phyloP scores from a whole-genome alignment of 768 basidiomycete genomes.

The Guyanaporus albipodus region DNA sequence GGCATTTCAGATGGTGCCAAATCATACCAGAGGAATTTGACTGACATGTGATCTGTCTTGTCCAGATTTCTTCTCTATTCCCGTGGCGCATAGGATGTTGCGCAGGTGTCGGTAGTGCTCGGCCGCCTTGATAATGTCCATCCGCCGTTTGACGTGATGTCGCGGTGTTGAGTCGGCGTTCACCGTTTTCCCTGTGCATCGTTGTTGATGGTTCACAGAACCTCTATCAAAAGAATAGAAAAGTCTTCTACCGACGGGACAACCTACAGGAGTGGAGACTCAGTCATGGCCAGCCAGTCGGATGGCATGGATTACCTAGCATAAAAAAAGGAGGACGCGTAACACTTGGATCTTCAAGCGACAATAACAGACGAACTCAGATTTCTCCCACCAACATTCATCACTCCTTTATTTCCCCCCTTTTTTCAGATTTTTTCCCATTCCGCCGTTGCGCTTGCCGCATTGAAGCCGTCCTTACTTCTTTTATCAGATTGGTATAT shows the following conservation, averaged over 20 bases:
- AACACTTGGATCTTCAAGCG: not conserved
- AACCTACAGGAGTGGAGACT: no score
- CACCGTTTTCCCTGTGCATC: not conserved
- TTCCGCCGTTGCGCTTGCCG: not conserved
- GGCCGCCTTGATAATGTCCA: not conserved
- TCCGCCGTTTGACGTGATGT: slow-evolving; percentile 5
- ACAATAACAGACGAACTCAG: no score
- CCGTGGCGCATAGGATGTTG: not conserved
- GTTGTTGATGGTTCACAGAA: not conserved
- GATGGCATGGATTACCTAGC: not conserved
- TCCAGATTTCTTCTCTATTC: not conserved
- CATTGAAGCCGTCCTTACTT: not conserved
- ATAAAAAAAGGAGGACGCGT: not conserved
- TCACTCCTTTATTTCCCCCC: not conserved
- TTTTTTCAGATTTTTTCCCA: slow-evolving; percentile 1
- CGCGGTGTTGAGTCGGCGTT: slow-evolving; percentile 1
- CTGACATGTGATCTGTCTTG: slow-evolving; percentile 1
- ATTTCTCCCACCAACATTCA: not conserved
- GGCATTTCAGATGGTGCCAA: no score
- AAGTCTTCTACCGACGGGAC: no score
- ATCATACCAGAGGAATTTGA: no score
- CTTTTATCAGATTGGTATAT: not conserved
- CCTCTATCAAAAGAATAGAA: no score
- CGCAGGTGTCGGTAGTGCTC: slow-evolving; percentile 1
- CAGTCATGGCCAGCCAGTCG: no score